Base-by-base conservation (phyloP, 2,329 filamentous ascomycete genomes). In the Fusarium phyllophilum region DNA sequence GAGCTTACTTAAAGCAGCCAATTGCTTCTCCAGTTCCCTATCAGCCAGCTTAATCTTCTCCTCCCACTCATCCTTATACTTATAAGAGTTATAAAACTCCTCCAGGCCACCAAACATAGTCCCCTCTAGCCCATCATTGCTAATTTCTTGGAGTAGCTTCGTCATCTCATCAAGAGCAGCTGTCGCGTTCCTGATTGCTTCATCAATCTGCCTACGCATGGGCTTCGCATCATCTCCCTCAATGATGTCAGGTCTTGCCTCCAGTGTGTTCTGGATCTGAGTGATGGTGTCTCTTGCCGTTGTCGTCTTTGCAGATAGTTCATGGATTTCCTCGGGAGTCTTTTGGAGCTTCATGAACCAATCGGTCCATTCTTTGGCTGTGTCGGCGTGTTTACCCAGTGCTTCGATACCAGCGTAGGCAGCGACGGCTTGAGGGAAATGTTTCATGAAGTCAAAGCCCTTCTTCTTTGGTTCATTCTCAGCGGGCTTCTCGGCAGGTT, bases 21-120 rank as follows among this genome's bases (percentile, higher is more conserved):
- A 33, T 46, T 82, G 78, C 49, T 75, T 79, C 48, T 82, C 77
- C 31, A 82, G 66, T 1, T 79, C 76, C 0, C 56, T 73, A 57
- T 82, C 79, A 6, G 80, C 78, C 20, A 73, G 44, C 48, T 79
- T 78, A 2, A 82, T 75, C 70, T 81, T 80, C n/a, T 74, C 76
- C 34, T 80, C 78, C 65, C 78, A 81, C 61, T 80, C 77, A 26
- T 78, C 71, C 62, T 80, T 81, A 14, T 82, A 82, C 34, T 70
- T 76, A 49, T 81, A 82, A 48, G 80, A 82, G 31, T 77, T 78
- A 70, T 81, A 82, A 48, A 81, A 81, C n/a, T 79, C 75, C 29
- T 79, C 73, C 6, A 82, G 52, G 0, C 78, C 68, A 1, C 71
- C 71, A 39, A 76, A 67, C 9, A 74, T 70, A 0, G 73, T 73